Conservation (phyloP, 2,329 filamentous ascomycete genomes). For the Aspergillus sclerotialis region DNA sequence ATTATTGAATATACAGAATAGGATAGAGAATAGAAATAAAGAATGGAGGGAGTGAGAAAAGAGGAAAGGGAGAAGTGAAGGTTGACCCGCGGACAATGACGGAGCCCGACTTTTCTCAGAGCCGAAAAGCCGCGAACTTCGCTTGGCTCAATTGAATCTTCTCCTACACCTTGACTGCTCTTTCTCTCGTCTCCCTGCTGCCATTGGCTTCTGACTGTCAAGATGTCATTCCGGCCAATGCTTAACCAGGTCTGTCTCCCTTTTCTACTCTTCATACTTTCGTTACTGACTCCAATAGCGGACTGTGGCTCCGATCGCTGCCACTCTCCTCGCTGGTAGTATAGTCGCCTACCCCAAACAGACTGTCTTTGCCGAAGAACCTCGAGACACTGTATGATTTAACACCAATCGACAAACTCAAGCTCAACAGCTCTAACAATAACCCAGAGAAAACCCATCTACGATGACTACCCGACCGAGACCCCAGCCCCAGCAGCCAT, state of each 20-base stretch:
- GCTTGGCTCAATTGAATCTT: background rate
- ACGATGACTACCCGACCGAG: constrained; percentile 33
- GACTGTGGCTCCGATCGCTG: constrained; percentile 34
- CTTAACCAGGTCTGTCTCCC: constrained; percentile 30
- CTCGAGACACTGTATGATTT: constrained; percentile 26
- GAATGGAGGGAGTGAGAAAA: constrained; percentile 2
- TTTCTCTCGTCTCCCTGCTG: too few species aligned
- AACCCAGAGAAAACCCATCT: constrained; percentile 37
- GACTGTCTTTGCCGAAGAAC: constrained; percentile 37
- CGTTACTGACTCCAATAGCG: constrained; percentile 26
- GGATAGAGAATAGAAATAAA: constrained; percentile 3
- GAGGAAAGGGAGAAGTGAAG: background rate
- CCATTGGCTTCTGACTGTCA: too few species aligned
- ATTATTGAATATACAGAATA: constrained; percentile 10
- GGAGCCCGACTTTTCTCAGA: background rate
- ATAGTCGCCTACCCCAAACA: constrained; percentile 34
- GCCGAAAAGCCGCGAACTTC: background rate
- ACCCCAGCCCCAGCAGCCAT: constrained; percentile 17
- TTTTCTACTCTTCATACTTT: constrained; percentile 2
- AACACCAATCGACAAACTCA: background rate
- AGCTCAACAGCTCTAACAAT: constrained; percentile 9
- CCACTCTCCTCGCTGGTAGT: constrained; percentile 33
- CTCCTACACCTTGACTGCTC: too few species aligned
- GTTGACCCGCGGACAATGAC: background rate
- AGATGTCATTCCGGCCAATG: constrained; percentile 36